Conservation (phyloP, 306 rosid species). For the Neltuma alba region DNA sequence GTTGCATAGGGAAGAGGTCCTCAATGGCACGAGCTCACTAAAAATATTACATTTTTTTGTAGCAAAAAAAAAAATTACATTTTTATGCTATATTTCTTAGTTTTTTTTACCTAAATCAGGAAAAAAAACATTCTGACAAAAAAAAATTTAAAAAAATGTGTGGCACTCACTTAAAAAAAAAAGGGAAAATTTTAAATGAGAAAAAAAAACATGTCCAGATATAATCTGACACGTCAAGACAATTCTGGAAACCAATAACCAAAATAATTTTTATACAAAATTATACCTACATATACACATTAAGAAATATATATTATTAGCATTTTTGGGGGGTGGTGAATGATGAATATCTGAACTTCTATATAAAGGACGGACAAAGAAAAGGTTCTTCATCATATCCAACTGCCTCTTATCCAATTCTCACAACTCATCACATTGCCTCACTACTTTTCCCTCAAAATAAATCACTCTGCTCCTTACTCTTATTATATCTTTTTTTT, state of each 20-base stretch:
- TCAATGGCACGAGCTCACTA: conserved; percentile 28
- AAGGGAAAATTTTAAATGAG: background rate
- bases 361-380: conserved; percentile 20
- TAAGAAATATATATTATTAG: background rate
- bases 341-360: conserved; percentile 9
- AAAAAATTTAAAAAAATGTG: background rate
- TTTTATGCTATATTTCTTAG: background rate
- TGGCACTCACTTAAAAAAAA: background rate
- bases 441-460: background rate
- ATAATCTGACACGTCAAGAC: background rate
- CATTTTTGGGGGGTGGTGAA: conserved; percentile 10
- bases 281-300: background rate
- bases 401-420: conserved; percentile 14
- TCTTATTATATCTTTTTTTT: no score
- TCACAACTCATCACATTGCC: background rate
- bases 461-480: background rate
- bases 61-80: conserved; percentile 4
- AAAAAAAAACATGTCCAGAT: background rate
- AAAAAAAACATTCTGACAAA: background rate
- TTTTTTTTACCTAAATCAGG: background rate
- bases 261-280: background rate
- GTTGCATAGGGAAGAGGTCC: conserved; percentile 29
- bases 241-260: background rate
- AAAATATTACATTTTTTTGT: background rate
- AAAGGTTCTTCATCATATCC: background rate